Evolutionary conservation across 169 alveolate genomes (phyloP).

Genomic region (Eimeria acervulina): DNA sequence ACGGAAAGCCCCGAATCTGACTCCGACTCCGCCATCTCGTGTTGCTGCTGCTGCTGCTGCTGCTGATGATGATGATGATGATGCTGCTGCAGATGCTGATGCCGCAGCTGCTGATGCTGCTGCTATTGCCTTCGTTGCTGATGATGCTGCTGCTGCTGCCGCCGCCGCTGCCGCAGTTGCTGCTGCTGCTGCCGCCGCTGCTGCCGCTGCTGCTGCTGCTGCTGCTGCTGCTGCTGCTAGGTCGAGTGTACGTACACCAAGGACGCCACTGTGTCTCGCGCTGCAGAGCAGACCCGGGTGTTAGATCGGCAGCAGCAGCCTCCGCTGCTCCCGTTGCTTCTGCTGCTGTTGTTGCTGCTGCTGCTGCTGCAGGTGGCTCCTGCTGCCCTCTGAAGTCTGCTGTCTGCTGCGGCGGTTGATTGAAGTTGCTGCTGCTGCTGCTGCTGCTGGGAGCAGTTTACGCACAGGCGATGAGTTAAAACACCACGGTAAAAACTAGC

Average conservation of each 20-base stretch:
- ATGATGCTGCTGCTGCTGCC: neutral
- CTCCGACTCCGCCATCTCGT: neutral
- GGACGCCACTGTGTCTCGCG: neutral
- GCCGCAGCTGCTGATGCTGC: neutral
- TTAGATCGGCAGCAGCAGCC: neutral
- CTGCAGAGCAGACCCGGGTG: neutral
- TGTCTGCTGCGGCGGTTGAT: neutral
- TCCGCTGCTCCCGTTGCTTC: neutral
- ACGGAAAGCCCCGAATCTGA: constrained; percentile 18
- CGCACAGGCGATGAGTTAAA: too few relatives aligned
- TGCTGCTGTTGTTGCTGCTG: neutral
- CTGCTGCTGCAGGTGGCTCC: neutral
- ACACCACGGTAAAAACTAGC: too few relatives aligned
- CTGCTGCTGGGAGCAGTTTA: neutral
- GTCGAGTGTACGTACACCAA: neutral
- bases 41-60: too few relatives aligned
- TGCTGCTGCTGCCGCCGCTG: neutral
- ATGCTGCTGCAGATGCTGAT: neutral
- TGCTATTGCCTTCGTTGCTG: neutral
- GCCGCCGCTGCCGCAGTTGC: neutral
- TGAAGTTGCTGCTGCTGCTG: neutral
- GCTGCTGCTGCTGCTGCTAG: too few relatives aligned
- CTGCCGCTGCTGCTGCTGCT: neutral
- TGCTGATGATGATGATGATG: neutral
- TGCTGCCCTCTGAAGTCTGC: neutral